Percentiles rank a stretch among this genome's conserved stretches.
phyloP scores from a whole-genome alignment of 352 stramenopile genomes.

The Globisporangium abappressorium region DNA sequence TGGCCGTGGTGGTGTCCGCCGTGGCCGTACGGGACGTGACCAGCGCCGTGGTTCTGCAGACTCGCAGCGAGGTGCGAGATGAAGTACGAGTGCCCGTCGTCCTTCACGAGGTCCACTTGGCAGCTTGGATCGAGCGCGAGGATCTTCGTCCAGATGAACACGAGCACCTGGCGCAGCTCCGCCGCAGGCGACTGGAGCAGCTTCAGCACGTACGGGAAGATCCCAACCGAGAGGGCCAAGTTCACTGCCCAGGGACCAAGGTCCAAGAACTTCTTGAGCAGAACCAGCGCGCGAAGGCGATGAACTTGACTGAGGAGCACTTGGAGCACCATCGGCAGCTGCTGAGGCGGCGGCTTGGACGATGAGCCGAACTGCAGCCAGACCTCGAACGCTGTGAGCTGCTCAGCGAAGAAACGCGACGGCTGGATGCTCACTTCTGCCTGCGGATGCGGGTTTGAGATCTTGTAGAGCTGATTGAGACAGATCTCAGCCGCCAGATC shows the following conservation, averaged over 20 bases:
- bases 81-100: constrained; percentile 95
- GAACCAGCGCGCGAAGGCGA: constrained; percentile 93
- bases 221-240: constrained; percentile 92
- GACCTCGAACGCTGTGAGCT: constrained; percentile 98
- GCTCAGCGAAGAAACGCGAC: constrained; percentile 97
- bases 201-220: constrained; percentile 99
- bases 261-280: constrained; percentile 96
- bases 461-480: constrained; percentile 93
- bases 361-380: constrained; percentile 96
- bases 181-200: constrained; percentile 93
- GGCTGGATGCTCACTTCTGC: constrained; percentile 74
- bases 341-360: constrained; percentile 91
- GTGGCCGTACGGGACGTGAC: constrained; percentile 11
- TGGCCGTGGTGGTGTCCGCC: constrained; percentile 12
- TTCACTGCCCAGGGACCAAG: constrained; percentile 91
- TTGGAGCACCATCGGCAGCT: constrained; percentile 98
- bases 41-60: constrained; percentile 38
- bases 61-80: constrained; percentile 89
- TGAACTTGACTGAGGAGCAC: constrained; percentile 96
- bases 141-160: constrained; percentile 93
- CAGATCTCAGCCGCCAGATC: constrained; percentile 98
- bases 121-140: constrained; percentile 95
- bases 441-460: constrained; percentile 64
- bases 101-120: constrained; percentile 95
- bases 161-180: constrained; percentile 95